Percentiles rank a stretch among this genome's conserved stretches.
phyloP scores from a whole-genome alignment of 73 alveolate genomes.

The Tetrahymena elliotti region DNA sequence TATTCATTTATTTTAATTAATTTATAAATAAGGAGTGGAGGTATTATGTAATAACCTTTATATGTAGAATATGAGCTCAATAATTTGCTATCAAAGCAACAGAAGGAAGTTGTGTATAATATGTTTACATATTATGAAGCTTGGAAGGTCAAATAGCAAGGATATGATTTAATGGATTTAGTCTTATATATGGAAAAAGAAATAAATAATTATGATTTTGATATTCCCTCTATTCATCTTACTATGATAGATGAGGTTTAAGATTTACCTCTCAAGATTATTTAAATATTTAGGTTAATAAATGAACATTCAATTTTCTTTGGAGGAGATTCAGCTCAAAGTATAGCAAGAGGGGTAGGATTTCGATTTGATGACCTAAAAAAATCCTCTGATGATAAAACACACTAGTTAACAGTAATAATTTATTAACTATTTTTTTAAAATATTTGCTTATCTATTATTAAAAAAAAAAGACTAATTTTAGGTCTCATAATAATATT shows the following conservation, averaged over 20 bases:
- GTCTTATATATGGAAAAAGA: constrained; percentile 45
- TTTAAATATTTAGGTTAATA: constrained; percentile 28
- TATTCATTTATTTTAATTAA: background rate
- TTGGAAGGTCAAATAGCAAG: constrained; percentile 53
- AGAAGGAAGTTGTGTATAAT: constrained; percentile 36
- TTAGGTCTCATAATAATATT: constrained; percentile 67
- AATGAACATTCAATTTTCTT: constrained; percentile 53
- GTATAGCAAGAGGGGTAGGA: constrained; percentile 77
- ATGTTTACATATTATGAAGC: constrained; percentile 51
- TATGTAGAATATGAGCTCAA: background rate
- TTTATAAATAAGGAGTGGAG: background rate
- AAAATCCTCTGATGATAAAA: background rate
- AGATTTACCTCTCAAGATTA: constrained; percentile 58
- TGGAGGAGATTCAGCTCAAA: constrained; percentile 75
- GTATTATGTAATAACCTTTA: background rate
- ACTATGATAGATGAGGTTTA: constrained; percentile 68
- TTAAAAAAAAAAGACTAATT: constrained; percentile 7
- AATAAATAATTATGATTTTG: constrained; percentile 7
- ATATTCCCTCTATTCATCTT: constrained; percentile 33
- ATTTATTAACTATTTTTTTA: background rate
- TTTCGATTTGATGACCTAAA: constrained; percentile 56
- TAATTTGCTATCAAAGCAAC: constrained; percentile 18
- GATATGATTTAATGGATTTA: constrained; percentile 69
- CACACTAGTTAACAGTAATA: background rate
- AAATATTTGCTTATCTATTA: background rate